Evolutionary conservation across 768 basidiomycete genomes (phyloP), one percentile per base, ranked within the genome.

Genomic region (Suillus brevipes): DNA sequence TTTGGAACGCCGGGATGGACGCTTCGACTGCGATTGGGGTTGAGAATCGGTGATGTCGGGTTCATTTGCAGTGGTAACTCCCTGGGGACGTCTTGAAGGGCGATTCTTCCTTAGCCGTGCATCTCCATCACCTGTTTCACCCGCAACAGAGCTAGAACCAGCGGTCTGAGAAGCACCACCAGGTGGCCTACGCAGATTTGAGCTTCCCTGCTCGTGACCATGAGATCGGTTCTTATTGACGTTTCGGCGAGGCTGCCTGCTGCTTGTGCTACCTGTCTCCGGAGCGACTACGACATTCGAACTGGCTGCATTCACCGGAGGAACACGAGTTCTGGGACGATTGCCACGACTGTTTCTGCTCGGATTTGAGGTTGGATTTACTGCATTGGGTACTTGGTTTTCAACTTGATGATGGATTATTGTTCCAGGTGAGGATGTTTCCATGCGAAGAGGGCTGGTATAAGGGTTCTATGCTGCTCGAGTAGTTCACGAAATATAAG

Each of bases 1-100:
- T 63, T 70, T 78, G 4, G 71, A 73, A 18, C 76, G 75, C 34
- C 80, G 82, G 20, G 69, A 68, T 47, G 59, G 67, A 23, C 70
- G 73, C 9, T 67, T 49, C 6, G 65, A 57, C 13, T 60, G 61
- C 0, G 62, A 6, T 36, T 58, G 40, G 14, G 52, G 28, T 47
- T 58, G 42, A 28, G 47, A n/a, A 13, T 50, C 53, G 38, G n/a
- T 2, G 28, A 42, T 3, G 6, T 18, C 20, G 25, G 28, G 40
- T 42, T 42, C 28, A 20, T 31, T 42, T 6, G 18, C 18, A 14
- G 28, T 7, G 40, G 3, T 8, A 1, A 18, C 23, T 12, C 10
- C 58, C 58, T 59, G 58, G 6, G 6, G 25, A 42, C 10, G 28
- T 42, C 12, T 59, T 1, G 6, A 10, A 42, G 10, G 25, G 5